Evolutionary conservation across 441 rosid species (phyloP).

Genomic region (Iberis amara): DNA sequence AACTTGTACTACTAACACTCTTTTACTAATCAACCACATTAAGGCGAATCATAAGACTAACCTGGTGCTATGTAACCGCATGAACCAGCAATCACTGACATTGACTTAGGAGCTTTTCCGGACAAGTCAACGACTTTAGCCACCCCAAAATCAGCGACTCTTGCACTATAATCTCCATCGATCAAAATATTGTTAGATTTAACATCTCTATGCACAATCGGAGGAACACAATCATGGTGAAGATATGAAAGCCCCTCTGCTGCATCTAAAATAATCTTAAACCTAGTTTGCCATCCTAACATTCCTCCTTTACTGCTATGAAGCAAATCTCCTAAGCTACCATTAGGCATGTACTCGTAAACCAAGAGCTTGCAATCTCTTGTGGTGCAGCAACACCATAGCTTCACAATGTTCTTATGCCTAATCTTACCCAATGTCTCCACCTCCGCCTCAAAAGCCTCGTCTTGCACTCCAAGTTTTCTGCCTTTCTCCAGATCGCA

Average conservation of each 20-base stretch:
- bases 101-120: conserved; percentile 70
- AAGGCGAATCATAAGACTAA: conserved; percentile 26
- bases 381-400: conserved; percentile 87
- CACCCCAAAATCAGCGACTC: conserved; percentile 91
- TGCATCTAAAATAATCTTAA: conserved; percentile 67
- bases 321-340: conserved; percentile 89
- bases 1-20: too few species aligned
- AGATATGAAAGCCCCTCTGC: conserved; percentile 92
- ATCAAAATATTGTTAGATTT: conserved; percentile 88
- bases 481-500: conserved; percentile 63
- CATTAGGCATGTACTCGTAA: conserved; percentile 90
- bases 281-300: conserved; percentile 81
- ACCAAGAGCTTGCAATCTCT: conserved; percentile 86
- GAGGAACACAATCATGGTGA: conserved; percentile 89
- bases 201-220: conserved; percentile 93
- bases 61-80: conserved; percentile 99
- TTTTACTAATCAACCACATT: too few species aligned
- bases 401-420: conserved; percentile 92
- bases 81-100: conserved; percentile 98
- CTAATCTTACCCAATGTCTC: conserved; percentile 89
- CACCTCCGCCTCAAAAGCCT: conserved; percentile 79
- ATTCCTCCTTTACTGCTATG: conserved; percentile 77
- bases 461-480: conserved; percentile 43
- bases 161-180: conserved; percentile 76
- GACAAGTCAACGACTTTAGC: conserved; percentile 73